phyloP scores from a whole-genome alignment of 2,329 filamentous ascomycete genomes.

The Cadophora sp. region DNA sequence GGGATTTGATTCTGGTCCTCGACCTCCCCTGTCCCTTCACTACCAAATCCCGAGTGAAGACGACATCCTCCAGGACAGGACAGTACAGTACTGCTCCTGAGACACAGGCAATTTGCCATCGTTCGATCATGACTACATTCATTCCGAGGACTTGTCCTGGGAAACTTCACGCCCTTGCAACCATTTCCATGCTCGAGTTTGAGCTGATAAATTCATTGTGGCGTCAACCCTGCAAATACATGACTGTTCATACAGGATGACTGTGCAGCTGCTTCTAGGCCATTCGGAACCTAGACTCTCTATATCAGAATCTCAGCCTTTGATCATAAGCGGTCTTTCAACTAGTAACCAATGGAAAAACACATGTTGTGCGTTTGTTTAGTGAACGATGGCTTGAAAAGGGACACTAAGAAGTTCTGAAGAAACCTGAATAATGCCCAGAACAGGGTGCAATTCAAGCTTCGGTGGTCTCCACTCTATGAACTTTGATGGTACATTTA shows the following conservation, averaged over 20 bases:
- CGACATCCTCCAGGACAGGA: background rate
- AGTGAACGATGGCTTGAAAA: background rate
- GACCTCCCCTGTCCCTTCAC: no score
- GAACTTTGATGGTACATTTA: no score
- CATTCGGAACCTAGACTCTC: background rate
- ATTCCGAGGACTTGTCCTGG: background rate
- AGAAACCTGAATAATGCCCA: background rate
- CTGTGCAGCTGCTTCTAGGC: conserved; percentile 16
- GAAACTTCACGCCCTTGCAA: background rate
- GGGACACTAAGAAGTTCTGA: background rate
- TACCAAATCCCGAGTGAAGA: conserved; percentile 5
- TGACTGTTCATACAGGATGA: conserved; percentile 6
- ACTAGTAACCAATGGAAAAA: background rate
- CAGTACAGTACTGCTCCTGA: background rate
- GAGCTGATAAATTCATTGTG: background rate
- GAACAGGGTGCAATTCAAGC: background rate
- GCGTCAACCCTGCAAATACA: background rate
- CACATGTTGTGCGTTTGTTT: background rate
- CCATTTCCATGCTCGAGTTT: conserved; percentile 3
- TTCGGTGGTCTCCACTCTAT: background rate
- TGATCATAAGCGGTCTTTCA: background rate
- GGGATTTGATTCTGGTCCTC: conserved; percentile 9
- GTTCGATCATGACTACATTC: background rate
- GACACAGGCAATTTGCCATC: conserved; percentile 4
- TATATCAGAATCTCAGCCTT: background rate